These are phyloP conservation scores for Takakia lepidozioides DNA, from an alignment of 225 moss, liverwort and hornwort species.

Conservation along the genomic window DNA sequence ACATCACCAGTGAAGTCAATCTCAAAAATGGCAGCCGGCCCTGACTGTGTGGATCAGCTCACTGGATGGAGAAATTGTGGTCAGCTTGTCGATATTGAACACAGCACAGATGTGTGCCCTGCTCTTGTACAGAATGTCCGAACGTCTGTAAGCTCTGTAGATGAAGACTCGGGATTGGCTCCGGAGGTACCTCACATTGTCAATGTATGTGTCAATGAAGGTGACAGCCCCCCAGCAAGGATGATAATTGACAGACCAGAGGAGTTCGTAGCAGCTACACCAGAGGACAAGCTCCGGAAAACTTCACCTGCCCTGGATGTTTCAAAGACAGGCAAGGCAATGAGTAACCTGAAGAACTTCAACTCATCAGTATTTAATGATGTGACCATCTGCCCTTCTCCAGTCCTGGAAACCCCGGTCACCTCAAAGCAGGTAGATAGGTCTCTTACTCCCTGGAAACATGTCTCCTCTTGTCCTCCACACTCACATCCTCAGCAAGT, in stretches of 20 bases:
- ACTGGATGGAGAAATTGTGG: no score
- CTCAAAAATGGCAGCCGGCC: no score
- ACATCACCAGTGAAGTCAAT: no score
- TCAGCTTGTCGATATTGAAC: no score
- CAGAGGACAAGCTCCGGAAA: conserved; percentile 47
- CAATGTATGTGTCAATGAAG: neutral
- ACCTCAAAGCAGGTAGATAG: conserved; percentile 15
- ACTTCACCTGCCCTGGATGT: conserved; percentile 9
- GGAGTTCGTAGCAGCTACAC: conserved; percentile 42
- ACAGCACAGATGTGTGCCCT: no score
- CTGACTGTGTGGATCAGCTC: no score
- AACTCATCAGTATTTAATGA: conserved; percentile 11
- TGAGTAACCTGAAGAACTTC: conserved; percentile 9
- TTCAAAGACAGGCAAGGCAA: conserved; percentile 4
- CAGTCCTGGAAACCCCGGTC: conserved; percentile 40
- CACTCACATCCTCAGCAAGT: no score
- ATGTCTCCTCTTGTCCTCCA: no score
- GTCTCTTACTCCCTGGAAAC: no score
- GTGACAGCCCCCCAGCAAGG: neutral
- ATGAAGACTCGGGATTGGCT: neutral
- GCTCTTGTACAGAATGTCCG: no score
- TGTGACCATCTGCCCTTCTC: conserved; percentile 11
- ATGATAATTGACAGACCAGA: neutral
- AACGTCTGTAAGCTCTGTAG: neutral
- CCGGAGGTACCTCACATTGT: neutral